Percentiles rank a stretch among this genome's conserved stretches.
phyloP scores from a whole-genome alignment of 2,329 filamentous ascomycete genomes.

The Talaromyces sp. region DNA sequence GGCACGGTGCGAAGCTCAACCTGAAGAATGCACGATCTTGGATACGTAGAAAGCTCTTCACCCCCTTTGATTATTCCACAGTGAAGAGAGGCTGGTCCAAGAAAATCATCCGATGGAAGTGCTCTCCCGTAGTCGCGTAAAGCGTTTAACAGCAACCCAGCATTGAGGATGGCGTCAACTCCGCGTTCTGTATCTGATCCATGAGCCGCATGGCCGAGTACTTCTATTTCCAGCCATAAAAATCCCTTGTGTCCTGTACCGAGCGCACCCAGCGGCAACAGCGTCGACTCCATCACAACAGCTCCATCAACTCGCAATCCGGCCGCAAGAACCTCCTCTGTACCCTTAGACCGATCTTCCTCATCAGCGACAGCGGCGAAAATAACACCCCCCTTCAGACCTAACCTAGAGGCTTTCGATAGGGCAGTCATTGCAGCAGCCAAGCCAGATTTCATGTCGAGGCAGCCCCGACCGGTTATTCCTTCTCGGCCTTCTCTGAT shows the following conservation, averaged over 20 bases:
- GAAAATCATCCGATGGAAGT: conserved; percentile 30
- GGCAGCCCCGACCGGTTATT: background rate
- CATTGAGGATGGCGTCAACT: conserved; percentile 47
- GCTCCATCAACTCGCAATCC: conserved; percentile 53
- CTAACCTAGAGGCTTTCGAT: conserved; percentile 27
- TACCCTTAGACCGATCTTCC: conserved; percentile 49
- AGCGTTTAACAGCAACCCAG: conserved; percentile 45
- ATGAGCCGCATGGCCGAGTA: conserved; percentile 33
- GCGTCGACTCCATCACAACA: conserved; percentile 24
- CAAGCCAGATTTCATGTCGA: conserved; percentile 40
- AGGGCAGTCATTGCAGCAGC: conserved; percentile 45
- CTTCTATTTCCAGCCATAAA: conserved; percentile 31
- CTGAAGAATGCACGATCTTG: conserved; percentile 45
- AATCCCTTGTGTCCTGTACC: conserved; percentile 46
- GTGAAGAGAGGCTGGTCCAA: conserved; percentile 43
- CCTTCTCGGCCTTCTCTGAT: background rate
- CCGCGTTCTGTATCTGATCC: conserved; percentile 40
- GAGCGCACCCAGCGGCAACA: background rate
- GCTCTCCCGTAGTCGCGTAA: conserved; percentile 40
- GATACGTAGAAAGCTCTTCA: conserved; percentile 51
- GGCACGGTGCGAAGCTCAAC: conserved; percentile 48
- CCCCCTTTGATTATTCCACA: conserved; percentile 45
- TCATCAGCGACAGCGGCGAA: conserved; percentile 53
- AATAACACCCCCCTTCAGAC: conserved; percentile 47
- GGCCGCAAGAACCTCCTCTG: conserved; percentile 45